These are phyloP conservation scores for Beauveria sp. DNA, from an alignment of 2,329 filamentous ascomycete genomes.

Conservation along the genomic window DNA sequence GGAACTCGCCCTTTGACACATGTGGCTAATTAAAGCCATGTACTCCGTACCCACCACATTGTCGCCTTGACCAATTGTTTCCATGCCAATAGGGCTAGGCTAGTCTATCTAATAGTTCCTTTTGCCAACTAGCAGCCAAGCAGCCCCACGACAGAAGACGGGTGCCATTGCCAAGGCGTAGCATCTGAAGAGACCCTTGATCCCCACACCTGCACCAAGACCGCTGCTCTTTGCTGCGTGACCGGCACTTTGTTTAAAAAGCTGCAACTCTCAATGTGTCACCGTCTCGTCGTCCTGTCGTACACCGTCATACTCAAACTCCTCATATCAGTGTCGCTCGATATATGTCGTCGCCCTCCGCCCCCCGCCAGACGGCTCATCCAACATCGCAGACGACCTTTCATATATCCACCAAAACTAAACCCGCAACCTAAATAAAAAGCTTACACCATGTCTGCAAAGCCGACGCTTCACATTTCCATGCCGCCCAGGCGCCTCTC, in stretches of 20 bases:
- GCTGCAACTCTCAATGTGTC: constrained; percentile 9
- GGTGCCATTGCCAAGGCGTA: background rate
- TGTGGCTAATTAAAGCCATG: background rate
- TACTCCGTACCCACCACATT: constrained; percentile 4
- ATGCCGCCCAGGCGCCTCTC: constrained; percentile 9
- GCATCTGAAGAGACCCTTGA: constrained; percentile 8
- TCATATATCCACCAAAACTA: background rate
- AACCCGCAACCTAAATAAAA: background rate
- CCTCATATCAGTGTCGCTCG: background rate
- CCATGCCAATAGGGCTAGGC: too few species aligned
- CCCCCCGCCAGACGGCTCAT: background rate
- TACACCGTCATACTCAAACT: background rate
- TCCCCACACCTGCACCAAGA: constrained; percentile 1
- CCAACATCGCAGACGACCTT: background rate
- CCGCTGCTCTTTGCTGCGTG: constrained; percentile 4
- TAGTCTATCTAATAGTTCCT: background rate
- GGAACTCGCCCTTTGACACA: background rate
- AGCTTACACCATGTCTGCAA: constrained; percentile 4
- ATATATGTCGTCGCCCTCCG: background rate
- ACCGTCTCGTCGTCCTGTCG: background rate
- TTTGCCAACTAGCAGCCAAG: background rate
- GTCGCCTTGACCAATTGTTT: background rate
- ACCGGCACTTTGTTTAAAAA: constrained; percentile 5
- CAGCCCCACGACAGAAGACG: background rate
- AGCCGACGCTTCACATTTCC: constrained; percentile 10